phyloP scores from a whole-genome alignment of 2,329 filamentous ascomycete genomes.

The Alternaria postmessia region DNA sequence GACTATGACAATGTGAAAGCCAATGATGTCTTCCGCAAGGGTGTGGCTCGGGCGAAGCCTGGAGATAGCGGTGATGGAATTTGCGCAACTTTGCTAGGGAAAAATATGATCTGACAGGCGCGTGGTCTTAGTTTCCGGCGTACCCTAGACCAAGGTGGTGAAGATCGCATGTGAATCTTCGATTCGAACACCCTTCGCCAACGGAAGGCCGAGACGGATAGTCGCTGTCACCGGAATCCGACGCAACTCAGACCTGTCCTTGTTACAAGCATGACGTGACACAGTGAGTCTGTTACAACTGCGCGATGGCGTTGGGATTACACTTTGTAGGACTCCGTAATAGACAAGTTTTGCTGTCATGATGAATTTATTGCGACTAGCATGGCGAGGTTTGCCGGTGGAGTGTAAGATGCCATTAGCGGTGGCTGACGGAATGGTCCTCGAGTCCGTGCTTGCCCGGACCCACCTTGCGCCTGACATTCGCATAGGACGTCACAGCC shows the following conservation, averaged over 20 bases:
- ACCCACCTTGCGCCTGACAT: constrained; percentile 18
- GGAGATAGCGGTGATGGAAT: constrained; percentile 16
- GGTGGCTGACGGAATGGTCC: constrained; percentile 16
- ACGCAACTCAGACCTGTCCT: constrained; percentile 12
- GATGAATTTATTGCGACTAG: not conserved
- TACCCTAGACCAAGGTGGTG: constrained; percentile 2
- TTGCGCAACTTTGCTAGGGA: constrained; percentile 2
- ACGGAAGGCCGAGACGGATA: constrained; percentile 24
- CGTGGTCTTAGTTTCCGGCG: constrained; percentile 3
- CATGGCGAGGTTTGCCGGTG: constrained; percentile 12
- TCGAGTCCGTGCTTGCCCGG: constrained; percentile 11
- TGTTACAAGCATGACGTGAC: constrained; percentile 19
- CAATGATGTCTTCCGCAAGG: constrained; percentile 19
- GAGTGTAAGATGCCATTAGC: constrained; percentile 10
- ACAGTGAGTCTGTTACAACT: constrained; percentile 8
- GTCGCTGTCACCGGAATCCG: constrained; percentile 18
- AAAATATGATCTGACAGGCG: constrained; percentile 6
- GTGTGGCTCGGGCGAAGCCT: constrained; percentile 29
- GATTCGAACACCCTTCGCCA: constrained; percentile 4
- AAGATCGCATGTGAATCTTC: constrained; percentile 7
- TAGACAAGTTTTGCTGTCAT: not conserved
- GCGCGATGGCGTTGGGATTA: not conserved
- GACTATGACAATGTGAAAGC: constrained; percentile 21
- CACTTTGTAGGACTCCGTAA: not conserved
- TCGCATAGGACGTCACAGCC: constrained; percentile 21